Conservation (phyloP, 345 rosid genomes). For the Eucalyptus marginata region DNA sequence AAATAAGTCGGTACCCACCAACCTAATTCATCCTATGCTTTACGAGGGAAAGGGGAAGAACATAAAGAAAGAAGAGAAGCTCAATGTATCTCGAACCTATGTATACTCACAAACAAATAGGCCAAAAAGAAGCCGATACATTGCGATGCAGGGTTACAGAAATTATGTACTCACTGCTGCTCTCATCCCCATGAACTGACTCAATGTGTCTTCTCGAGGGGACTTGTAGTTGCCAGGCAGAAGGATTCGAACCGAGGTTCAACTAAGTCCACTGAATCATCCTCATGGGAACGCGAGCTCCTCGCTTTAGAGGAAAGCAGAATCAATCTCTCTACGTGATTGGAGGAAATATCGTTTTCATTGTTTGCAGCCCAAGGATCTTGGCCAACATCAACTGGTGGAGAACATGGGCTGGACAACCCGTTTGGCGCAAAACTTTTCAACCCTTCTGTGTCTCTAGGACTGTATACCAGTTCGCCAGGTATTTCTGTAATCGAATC, state of each 20-base stretch:
- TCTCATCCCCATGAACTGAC: not conserved
- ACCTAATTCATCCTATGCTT: not conserved
- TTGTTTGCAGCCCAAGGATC: not conserved
- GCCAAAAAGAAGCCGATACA: not conserved
- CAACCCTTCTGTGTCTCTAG: slow-evolving; percentile 10
- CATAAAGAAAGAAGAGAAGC: not conserved
- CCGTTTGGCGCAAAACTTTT: not conserved
- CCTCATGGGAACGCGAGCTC: slow-evolving; percentile 33
- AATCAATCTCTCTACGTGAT: slow-evolving; percentile 24
- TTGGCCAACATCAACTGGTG: not conserved
- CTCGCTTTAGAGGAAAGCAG: slow-evolving; percentile 39
- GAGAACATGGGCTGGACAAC: slow-evolving; percentile 3
- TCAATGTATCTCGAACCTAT: not conserved
- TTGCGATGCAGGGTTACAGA: not conserved
- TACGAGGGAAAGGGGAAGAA: not conserved
- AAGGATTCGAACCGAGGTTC: slow-evolving; percentile 92
- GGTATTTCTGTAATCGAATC: slow-evolving; percentile 6
- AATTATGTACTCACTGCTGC: not conserved
- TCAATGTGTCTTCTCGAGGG: not conserved
- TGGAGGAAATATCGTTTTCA: slow-evolving; percentile 6
- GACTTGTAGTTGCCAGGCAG: slow-evolving; percentile 32
- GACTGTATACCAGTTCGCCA: slow-evolving; percentile 8
- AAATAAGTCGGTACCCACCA: not conserved
- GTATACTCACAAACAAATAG: not conserved
- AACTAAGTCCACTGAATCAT: slow-evolving; percentile 70